Base-by-base conservation (phyloP, 768 basidiomycete species). In the Leccinum obscurum region DNA sequence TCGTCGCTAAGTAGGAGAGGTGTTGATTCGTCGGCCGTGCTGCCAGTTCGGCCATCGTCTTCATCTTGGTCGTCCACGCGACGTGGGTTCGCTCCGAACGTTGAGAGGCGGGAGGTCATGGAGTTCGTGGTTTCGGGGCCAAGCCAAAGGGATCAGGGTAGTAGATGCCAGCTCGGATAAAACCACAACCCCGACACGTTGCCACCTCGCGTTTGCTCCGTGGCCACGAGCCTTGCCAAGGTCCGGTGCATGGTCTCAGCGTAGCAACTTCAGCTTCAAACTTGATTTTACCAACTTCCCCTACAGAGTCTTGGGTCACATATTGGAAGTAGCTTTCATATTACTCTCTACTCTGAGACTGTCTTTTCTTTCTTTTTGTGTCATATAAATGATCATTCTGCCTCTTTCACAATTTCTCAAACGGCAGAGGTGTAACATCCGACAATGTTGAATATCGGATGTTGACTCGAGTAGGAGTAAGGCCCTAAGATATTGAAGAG, bases 391-490 rank as follows among this genome's bases (percentile, higher is more conserved):
- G 26, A 26, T 26, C 26, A 26, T 26, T 26, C 26, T 26, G 26
- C 26, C 26, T 26, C 26, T 26, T 26, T 26, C 26, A 26, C 26
- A 26, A 4, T 26, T 26, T 4, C 26, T 26, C 26, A 26, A 26
- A 26, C 30, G 8, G 28, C 28, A 8, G 28, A 28, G 28, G 28
- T 28, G 28, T 28, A 28, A 28, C 28, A 28, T 28, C 28, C 28
- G 28, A 8, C 28, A 28, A 56, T 41, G 41, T 6, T 4, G 34
- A 9, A 20, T 6, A 22, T 58, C 8, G 9, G 46, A 14, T 10
- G 55, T 55, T 11, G 57, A 57, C 58, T 62, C 64, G 9, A 64
- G 20, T 9, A 64, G 54, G 48, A 64, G 65, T 37, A 67, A 52
- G 48, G 57, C 65, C 6, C 61, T 57, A 34, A 4, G 39, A 17